Evolutionary conservation across 495 filamentous ascomycete species (phyloP).

Genomic region (Daldinia grandis): DNA sequence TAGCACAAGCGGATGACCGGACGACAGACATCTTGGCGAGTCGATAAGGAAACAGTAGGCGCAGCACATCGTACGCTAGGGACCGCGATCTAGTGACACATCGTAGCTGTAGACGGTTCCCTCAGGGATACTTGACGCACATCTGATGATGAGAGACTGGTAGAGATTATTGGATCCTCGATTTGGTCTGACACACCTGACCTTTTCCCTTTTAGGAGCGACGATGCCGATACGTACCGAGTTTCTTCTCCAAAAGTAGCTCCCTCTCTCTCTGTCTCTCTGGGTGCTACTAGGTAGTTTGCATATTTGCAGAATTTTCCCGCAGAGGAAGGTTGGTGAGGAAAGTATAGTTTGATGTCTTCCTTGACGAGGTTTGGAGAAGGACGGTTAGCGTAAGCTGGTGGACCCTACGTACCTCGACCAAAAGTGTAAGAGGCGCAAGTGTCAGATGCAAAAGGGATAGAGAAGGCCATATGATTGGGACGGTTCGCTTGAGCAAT

Average conservation of each 20-base stretch:
- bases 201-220: constrained; percentile 40
- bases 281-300: constrained; percentile 9
- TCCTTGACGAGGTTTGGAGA: constrained; percentile 29
- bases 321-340: constrained; percentile 18
- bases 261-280: neutral
- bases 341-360: constrained; percentile 17
- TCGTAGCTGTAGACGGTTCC: constrained; percentile 42
- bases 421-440: constrained; percentile 35
- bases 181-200: constrained; percentile 44
- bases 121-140: constrained; percentile 43
- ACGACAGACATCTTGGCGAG: constrained; percentile 38
- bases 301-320: constrained; percentile 20
- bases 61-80: constrained; percentile 40
- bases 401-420: constrained; percentile 35
- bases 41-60: constrained; percentile 43
- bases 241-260: constrained; percentile 21
- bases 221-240: constrained; percentile 37
- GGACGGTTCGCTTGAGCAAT: constrained; percentile 23
- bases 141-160: constrained; percentile 40
- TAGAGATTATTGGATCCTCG: constrained; percentile 40
- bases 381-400: constrained; percentile 31
- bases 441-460: constrained; percentile 41
- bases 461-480: constrained; percentile 31
- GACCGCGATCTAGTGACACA: constrained; percentile 43
- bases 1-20: constrained; percentile 43